Evolutionary conservation across 2,329 filamentous ascomycete species (phyloP), one percentile per base, ranked within the genome.

Genomic region (Dothiorella sarmentorum): DNA sequence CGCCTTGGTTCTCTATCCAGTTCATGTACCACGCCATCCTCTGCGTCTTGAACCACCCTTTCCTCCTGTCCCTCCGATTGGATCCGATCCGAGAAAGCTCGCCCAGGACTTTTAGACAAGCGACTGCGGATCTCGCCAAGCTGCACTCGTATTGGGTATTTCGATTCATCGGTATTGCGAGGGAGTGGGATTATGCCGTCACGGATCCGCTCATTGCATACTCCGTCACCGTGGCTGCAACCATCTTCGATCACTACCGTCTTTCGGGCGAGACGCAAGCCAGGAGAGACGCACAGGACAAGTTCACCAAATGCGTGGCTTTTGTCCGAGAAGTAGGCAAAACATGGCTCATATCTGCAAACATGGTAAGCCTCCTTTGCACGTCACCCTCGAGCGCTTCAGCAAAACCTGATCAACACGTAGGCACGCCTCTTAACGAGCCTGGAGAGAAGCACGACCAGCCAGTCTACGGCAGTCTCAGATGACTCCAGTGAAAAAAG

Each of bases 111-210:
- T 53, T 53, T 11, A 38, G 24, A 2, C 80, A 82, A 47, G 78
- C 81, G 61, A 81, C 78, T 0, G 78, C 78, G 10, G 80, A 82
- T 56, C 70, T 79, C 18, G 80, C 81, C 22, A 75, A 76, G 1
- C 76, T 76, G 0, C 80, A 82, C 60, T 78, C 78, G 0, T 76
- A 76, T 0, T 82, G 80, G 80, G 80, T 82, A 17, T 73, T 81
- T 3, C 78, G 81, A 63, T 78, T 81, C 49, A 75, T 82, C 43
- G 76, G 80, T 38, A 73, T 75, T 61, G 72, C 76, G 60, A 69
- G 74, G 67, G 71, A 77, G 62, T 76, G 78, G 63, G 67, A 66
- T 0, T 79, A 80, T 57, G 67, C 73, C 49, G 72, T 78, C 3
- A 76, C 77, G 4, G 77, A 80, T 63, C 77, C 78, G 2, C 72